These are phyloP conservation scores for Xylaria grammica DNA, from an alignment of 495 filamentous ascomycete genomes.

Conservation along the genomic window DNA sequence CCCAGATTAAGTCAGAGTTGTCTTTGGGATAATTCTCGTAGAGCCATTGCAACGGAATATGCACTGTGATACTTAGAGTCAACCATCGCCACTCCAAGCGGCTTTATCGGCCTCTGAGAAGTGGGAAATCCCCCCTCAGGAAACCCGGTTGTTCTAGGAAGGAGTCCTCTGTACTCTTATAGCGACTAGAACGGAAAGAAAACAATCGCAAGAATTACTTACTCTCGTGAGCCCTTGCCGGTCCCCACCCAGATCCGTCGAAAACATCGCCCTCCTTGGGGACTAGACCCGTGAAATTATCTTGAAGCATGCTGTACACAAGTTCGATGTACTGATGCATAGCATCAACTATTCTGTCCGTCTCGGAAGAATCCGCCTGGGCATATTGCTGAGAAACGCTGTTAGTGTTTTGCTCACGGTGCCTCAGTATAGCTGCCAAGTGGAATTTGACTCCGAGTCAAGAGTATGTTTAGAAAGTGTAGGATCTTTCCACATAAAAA, in stretches of 20 bases:
- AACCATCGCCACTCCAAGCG: background rate
- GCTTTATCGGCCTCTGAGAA: no score
- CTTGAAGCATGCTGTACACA: conserved; percentile 58
- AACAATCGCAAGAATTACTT: background rate
- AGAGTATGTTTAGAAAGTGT: background rate
- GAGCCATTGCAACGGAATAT: conserved; percentile 60
- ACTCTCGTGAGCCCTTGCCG: conserved; percentile 54
- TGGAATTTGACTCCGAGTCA: background rate
- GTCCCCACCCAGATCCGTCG: conserved; percentile 50
- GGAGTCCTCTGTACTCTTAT: conserved; percentile 13
- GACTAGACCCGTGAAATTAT: conserved; percentile 57
- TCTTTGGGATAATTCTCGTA: conserved; percentile 50
- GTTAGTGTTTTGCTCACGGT: conserved; percentile 26
- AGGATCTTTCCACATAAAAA: background rate
- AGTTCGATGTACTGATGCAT: conserved; percentile 46
- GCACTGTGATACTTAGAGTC: background rate
- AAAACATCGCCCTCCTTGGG: conserved; percentile 46
- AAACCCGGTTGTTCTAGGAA: no score
- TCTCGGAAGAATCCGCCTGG: conserved; percentile 48
- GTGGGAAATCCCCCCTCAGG: no score
- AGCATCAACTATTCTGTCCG: conserved; percentile 43
- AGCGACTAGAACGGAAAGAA: conserved; percentile 27
- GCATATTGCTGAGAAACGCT: conserved; percentile 55
- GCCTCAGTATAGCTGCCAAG: conserved; percentile 9
- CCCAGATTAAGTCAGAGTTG: conserved; percentile 38